Evolutionary conservation across 768 basidiomycete species (phyloP).

Genomic region (Podaxis carcinomalis): DNA sequence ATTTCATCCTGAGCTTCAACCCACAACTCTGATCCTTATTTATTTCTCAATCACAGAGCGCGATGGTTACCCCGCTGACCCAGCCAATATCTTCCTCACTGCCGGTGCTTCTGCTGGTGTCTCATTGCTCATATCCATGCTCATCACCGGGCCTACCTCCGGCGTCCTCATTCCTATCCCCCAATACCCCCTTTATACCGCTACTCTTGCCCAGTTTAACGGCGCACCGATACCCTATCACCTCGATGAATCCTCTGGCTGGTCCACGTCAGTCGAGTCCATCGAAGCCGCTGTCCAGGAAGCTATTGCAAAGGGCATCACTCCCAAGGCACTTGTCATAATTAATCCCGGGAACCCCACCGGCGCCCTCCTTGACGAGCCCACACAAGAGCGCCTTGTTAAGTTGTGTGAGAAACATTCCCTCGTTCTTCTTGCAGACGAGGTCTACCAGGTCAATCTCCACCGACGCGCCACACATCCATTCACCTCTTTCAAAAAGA

Average conservation of each 20-base stretch:
- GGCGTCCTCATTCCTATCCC: constrained; percentile 96
- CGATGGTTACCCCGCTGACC: constrained; percentile 82
- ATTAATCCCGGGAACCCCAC: constrained; percentile 99
- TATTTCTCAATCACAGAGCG: constrained; percentile 49
- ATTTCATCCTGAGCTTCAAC: background rate
- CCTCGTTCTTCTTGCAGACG: constrained; percentile 91
- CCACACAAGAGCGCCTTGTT: constrained; percentile 74
- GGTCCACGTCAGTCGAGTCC: constrained; percentile 73
- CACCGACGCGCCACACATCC: constrained; percentile 63
- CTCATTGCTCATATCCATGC: constrained; percentile 77
- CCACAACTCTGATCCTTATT: background rate
- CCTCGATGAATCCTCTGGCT: constrained; percentile 76
- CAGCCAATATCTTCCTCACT: constrained; percentile 89
- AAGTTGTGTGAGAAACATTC: constrained; percentile 78
- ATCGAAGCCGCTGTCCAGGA: constrained; percentile 66
- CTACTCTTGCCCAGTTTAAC: constrained; percentile 80
- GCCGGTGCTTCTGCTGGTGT: constrained; percentile 94
- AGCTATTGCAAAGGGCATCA: constrained; percentile 55
- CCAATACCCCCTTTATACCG: constrained; percentile 97
- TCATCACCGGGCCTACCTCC: constrained; percentile 61
- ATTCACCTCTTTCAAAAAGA: constrained; percentile 93
- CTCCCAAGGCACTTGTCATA: constrained; percentile 84
- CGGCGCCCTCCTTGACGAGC: constrained; percentile 72
- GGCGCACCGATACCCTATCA: constrained; percentile 86
- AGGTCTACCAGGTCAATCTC: constrained; percentile 97